Conservation (phyloP, 495 filamentous ascomycete genomes). For the Aspergillus cavernicola region DNA sequence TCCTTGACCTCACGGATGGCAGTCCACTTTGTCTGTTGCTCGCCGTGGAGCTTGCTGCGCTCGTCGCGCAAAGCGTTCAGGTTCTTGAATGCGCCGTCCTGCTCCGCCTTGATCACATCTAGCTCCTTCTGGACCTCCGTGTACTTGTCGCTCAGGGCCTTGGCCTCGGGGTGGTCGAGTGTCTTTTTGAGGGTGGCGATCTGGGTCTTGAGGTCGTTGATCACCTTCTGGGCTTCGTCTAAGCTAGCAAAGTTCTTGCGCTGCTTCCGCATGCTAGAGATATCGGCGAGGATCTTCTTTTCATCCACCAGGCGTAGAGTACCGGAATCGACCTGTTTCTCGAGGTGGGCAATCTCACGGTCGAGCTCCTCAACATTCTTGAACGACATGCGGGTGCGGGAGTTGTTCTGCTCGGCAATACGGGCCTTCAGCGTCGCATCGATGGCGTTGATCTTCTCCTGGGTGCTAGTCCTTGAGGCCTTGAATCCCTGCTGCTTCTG, state of each 20-base stretch:
- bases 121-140: slow-evolving; percentile 78
- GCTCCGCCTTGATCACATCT: slow-evolving; percentile 82
- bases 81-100: slow-evolving; percentile 82
- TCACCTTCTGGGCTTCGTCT: slow-evolving; percentile 75
- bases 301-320: slow-evolving; percentile 93
- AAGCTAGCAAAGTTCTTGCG: slow-evolving; percentile 85
- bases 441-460: slow-evolving; percentile 81
- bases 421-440: slow-evolving; percentile 78
- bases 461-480: slow-evolving; percentile 63
- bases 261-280: slow-evolving; percentile 77
- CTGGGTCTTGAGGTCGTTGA: slow-evolving; percentile 78
- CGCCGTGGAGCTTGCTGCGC: slow-evolving; percentile 70
- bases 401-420: slow-evolving; percentile 80
- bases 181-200: slow-evolving; percentile 80
- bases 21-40: slow-evolving; percentile 79
- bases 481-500: slow-evolving; percentile 83
- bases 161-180: slow-evolving; percentile 88
- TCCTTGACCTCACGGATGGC: slow-evolving; percentile 83
- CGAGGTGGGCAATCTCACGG: slow-evolving; percentile 69
- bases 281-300: slow-evolving; percentile 84
- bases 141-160: slow-evolving; percentile 81
- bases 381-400: slow-evolving; percentile 69
- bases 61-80: slow-evolving; percentile 85
- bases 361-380: slow-evolving; percentile 87
- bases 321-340: slow-evolving; percentile 78